Evolutionary conservation across 2,329 filamentous ascomycete species (phyloP), one percentile per base, ranked within the genome.

Genomic region (Dactylellina cionopaga): DNA sequence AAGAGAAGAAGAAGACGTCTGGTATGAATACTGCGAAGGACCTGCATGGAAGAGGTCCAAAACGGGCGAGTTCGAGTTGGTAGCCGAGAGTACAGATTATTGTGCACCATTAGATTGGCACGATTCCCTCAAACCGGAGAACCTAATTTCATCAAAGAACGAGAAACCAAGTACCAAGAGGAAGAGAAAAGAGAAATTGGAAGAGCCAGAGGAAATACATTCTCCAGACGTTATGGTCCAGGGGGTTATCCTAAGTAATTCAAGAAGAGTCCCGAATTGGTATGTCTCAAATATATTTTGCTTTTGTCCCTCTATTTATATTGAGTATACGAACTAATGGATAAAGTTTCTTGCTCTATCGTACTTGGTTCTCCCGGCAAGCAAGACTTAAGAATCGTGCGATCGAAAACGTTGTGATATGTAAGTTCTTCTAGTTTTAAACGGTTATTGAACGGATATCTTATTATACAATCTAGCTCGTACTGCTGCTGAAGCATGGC

Each of bases 191-290:
- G 10, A 25, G 9, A 22, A 19, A 37, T 15, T 39, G 9, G 35
- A 39, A 6, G 17, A 33, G 2, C 17, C 5, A 5, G 9, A 41
- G 13, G n/a, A 24, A 7, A 37, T 15, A 13, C n/a, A 39, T 5
- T 29, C 2, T 17, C 17, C 11, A 6, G 54, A 44, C 10, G 17
- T 58, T 15, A 33, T 6, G 13, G 17, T 58, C n/a, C 9, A 44
- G 5, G 54, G 54, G 22, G 24, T 58, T 5, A 10, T 19, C 3
- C 13, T 58, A 7, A 58, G 54, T 15, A 58, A 46, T 31, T 43
- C 35, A 33, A 44, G 39, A 31, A 43, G 54, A 25, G 54, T 46
- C n/a, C 54, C 54, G 4, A 58, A 58, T 24, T 29, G 54, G 54
- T 58, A 44, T 6, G 54, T 43, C n/a, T n/a, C n/a, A n/a, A n/a